phyloP scores from a whole-genome alignment of 208 protist species.

The Leptomonas pyrrhocoris region DNA sequence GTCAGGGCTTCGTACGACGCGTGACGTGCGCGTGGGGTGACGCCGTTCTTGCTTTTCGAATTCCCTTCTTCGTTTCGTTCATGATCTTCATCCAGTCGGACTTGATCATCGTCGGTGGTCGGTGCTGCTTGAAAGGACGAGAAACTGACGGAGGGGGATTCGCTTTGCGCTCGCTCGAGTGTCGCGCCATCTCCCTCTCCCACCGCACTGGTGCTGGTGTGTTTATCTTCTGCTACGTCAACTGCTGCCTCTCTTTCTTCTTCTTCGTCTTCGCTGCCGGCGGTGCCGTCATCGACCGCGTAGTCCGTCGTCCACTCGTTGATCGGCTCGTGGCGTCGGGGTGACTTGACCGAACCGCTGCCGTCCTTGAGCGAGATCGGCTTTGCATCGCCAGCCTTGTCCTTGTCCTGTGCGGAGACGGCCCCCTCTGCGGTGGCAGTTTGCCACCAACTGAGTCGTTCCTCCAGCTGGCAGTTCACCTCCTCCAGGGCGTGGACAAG shows the following conservation, averaged over 20 bases:
- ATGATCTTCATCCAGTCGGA: not conserved
- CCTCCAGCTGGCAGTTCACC: slow-evolving; percentile 44
- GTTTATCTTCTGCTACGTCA: not conserved
- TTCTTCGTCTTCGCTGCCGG: not conserved
- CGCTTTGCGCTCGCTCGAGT: not conserved
- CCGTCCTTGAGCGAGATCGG: not conserved
- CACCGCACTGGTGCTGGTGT: not conserved
- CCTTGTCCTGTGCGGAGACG: not conserved
- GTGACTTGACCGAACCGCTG: not conserved
- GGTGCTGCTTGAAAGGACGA: slow-evolving; percentile 1
- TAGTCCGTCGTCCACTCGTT: not conserved
- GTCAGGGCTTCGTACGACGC: slow-evolving; percentile 19
- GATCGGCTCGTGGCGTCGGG: not conserved
- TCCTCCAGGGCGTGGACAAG: slow-evolving; percentile 63
- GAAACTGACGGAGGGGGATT: slow-evolving; percentile 4
- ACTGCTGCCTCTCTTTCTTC: not conserved
- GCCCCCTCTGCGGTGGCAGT: not conserved
- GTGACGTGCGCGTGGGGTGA: not conserved
- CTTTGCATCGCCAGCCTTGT: not conserved
- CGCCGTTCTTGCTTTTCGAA: not conserved
- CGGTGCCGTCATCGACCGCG: not conserved
- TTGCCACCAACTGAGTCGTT: slow-evolving; percentile 35
- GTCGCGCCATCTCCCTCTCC: not conserved
- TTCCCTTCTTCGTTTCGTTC: not conserved
- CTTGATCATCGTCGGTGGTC: not conserved